Conservation (phyloP, 164 flowering plant species). For the Kingdonia uniflora region DNA sequence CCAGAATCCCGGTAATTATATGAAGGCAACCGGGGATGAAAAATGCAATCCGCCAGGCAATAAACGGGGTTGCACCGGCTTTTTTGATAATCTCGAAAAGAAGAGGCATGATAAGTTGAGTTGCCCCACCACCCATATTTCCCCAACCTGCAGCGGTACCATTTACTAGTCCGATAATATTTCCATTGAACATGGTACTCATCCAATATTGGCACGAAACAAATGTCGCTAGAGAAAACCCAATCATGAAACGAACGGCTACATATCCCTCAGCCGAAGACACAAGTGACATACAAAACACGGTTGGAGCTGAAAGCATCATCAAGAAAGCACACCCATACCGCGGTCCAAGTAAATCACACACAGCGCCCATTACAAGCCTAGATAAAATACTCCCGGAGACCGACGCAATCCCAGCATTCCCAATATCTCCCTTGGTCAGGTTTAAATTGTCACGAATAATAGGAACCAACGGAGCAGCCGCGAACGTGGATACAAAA, state of each 20-base stretch:
- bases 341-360: conserved; percentile 68
- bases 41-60: conserved; percentile 81
- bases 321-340: conserved; percentile 56
- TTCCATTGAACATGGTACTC: conserved; percentile 62
- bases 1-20: conserved; percentile 42
- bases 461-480: conserved; percentile 76
- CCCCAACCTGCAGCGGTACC: conserved; percentile 84
- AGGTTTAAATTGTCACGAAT: conserved; percentile 75
- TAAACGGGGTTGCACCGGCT: conserved; percentile 50
- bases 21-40: conserved; percentile 66
- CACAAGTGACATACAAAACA: conserved; percentile 53
- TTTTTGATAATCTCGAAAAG: conserved; percentile 33
- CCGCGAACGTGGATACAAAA: conserved; percentile 75
- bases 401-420: conserved; percentile 74
- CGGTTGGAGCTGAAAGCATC: conserved; percentile 58
- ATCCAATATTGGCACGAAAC: conserved; percentile 84
- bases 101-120: conserved; percentile 71
- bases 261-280: conserved; percentile 32
- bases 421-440: conserved; percentile 48
- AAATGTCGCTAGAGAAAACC: conserved; percentile 75
- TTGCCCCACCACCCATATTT: conserved; percentile 78
- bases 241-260: conserved; percentile 48
- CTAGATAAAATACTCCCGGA: conserved; percentile 72
- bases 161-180: conserved; percentile 64
- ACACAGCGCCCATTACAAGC: conserved; percentile 67